A percentile compares a stretch with the other conserved stretches of the same genome.
These are phyloP conservation scores for Besnoitia besnoiti DNA, from an alignment of 169 alveolate species.

Conservation along the genomic window DNA sequence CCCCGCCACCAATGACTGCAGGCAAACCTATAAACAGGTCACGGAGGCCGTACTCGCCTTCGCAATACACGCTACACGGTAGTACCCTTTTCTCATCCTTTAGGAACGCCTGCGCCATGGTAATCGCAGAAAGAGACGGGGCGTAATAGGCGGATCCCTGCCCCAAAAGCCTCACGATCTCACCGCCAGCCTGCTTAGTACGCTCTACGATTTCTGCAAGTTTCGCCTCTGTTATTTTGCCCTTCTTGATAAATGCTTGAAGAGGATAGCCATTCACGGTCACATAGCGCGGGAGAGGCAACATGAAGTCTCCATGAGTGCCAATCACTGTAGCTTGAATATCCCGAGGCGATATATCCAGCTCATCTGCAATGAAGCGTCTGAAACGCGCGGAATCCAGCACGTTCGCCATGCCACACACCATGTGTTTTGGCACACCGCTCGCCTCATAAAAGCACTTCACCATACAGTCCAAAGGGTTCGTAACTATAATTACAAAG, in stretches of 20 bases:
- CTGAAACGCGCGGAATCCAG: slow-evolving; percentile 78
- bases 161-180: slow-evolving; percentile 74
- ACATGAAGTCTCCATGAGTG: slow-evolving; percentile 82
- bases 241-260: slow-evolving; percentile 62
- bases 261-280: slow-evolving; percentile 79
- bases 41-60: slow-evolving; percentile 77
- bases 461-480: slow-evolving; percentile 76
- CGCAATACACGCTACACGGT: slow-evolving; percentile 78
- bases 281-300: slow-evolving; percentile 72
- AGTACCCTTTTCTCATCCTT: slow-evolving; percentile 76
- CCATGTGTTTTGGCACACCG: slow-evolving; percentile 38
- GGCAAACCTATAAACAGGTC: slow-evolving; percentile 79
- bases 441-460: slow-evolving; percentile 18
- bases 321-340: slow-evolving; percentile 80
- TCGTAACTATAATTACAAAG: slow-evolving; percentile 77
- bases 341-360: slow-evolving; percentile 72
- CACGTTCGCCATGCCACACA: slow-evolving; percentile 78
- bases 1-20: slow-evolving; percentile 76
- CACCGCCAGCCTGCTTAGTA: slow-evolving; percentile 78
- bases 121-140: slow-evolving; percentile 78
- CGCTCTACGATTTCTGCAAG: slow-evolving; percentile 77
- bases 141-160: slow-evolving; percentile 81
- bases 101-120: slow-evolving; percentile 77
- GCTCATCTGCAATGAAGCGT: slow-evolving; percentile 73
- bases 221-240: slow-evolving; percentile 70